Percentiles rank a stretch among this genome's conserved stretches.
phyloP scores from a whole-genome alignment of 768 basidiomycete genomes.

The Phanerodontia chrysosporium region DNA sequence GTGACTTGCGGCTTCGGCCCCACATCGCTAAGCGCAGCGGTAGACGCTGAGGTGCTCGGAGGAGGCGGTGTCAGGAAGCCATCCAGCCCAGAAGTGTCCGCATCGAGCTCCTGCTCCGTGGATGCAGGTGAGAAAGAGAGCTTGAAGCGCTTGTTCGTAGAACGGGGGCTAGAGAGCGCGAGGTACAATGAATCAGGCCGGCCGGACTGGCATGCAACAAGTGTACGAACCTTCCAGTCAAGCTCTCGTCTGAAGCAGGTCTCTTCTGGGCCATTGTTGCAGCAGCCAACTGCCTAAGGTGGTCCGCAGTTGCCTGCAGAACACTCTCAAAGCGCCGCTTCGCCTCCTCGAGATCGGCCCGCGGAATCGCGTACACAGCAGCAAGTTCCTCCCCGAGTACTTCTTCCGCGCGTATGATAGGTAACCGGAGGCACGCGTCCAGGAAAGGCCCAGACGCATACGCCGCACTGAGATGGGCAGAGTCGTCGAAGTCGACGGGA shows the following conservation, averaged over 20 bases:
- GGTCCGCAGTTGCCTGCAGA: conserved; percentile 11
- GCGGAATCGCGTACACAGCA: conserved; percentile 5
- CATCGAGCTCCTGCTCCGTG: conserved; percentile 26
- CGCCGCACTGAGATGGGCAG: conserved; percentile 7
- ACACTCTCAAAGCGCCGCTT: conserved; percentile 7
- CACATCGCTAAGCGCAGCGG: conserved; percentile 36
- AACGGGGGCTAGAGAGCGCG: background rate
- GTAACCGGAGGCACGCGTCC: conserved; percentile 12
- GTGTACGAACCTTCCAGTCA: conserved; percentile 15
- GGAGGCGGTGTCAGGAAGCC: conserved; percentile 35
- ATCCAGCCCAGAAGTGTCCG: background rate
- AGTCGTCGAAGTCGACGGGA: conserved; percentile 7
- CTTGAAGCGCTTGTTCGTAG: conserved; percentile 17
- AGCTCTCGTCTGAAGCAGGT: conserved; percentile 14
- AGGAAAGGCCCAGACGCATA: conserved; percentile 18
- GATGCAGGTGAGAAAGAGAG: conserved; percentile 30
- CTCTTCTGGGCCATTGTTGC: conserved; percentile 17
- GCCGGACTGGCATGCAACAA: background rate
- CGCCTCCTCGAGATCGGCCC: conserved; percentile 8
- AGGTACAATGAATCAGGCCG: conserved; percentile 18
- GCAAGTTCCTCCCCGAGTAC: conserved; percentile 6
- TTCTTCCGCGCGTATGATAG: conserved; percentile 13
- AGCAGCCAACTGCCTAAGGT: conserved; percentile 14
- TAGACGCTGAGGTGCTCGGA: conserved; percentile 33
- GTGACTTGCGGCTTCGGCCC: conserved; percentile 44